Evolutionary conservation across 495 filamentous ascomycete genomes (phyloP).

Genomic region (Sporormia fimetaria): DNA sequence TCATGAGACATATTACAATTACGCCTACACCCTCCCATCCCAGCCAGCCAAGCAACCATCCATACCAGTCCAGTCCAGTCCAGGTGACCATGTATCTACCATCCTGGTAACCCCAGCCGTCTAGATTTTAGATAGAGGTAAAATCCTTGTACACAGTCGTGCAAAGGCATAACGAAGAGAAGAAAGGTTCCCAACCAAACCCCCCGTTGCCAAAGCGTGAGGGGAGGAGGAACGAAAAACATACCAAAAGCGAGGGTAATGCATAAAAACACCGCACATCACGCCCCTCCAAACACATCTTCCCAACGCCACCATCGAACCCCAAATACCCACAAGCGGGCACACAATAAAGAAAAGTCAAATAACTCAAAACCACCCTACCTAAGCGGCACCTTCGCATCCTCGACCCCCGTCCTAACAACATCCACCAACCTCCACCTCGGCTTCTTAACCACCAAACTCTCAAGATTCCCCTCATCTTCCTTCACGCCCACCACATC

Average conservation of each 20-base stretch:
- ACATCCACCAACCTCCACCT: slow-evolving; percentile 76
- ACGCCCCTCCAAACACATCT: neutral
- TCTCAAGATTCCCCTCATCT: slow-evolving; percentile 47
- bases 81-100: neutral
- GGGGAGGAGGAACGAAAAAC: neutral
- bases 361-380: slow-evolving; percentile 28
- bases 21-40: neutral
- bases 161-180: neutral
- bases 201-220: too few species aligned
- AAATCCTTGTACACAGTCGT: neutral
- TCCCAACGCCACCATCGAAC: neutral
- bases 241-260: neutral
- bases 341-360: neutral
- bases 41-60: neutral
- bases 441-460: slow-evolving; percentile 50
- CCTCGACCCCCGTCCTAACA: slow-evolving; percentile 62
- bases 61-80: neutral
- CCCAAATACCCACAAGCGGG: neutral
- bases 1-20: neutral
- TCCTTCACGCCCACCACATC: slow-evolving; percentile 59
- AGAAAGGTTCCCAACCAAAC: too few species aligned
- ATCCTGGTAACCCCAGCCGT: neutral
- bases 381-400: slow-evolving; percentile 60
- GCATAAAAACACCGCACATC: neutral
- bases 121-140: neutral